Conservation (phyloP, 2,329 filamentous ascomycete species). For the Penicillium sp. region DNA sequence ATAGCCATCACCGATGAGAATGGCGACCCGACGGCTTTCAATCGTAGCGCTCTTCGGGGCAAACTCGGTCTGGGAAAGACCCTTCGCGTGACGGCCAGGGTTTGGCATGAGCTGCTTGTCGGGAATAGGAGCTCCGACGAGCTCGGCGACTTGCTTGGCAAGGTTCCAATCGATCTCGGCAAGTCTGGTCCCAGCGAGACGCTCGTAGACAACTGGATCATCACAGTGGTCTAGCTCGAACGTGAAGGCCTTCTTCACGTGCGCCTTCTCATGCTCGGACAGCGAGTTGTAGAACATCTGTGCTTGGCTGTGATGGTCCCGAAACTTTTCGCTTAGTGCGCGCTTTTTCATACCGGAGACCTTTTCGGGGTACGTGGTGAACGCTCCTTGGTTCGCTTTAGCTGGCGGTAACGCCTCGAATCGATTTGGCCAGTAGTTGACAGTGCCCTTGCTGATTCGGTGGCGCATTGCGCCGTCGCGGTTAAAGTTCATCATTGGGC, state of each 20-base stretch:
- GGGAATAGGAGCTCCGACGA: conserved; percentile 66
- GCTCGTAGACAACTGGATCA: conserved; percentile 70
- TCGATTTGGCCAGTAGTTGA: conserved; percentile 79
- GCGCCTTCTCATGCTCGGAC: conserved; percentile 35
- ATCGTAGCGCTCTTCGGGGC: conserved; percentile 64
- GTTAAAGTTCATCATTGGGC: conserved; percentile 72
- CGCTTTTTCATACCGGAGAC: conserved; percentile 68
- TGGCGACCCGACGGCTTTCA: conserved; percentile 66
- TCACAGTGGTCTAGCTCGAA: conserved; percentile 58
- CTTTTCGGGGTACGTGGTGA: conserved; percentile 65
- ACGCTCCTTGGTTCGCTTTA: conserved; percentile 60
- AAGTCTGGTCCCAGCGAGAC: conserved; percentile 65
- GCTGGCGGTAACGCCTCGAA: conserved; percentile 64
- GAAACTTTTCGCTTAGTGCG: conserved; percentile 43
- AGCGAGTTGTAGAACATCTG: conserved; percentile 40
- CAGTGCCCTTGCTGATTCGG: conserved; percentile 67
- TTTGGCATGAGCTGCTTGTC: conserved; percentile 56
- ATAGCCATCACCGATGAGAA: conserved; percentile 75
- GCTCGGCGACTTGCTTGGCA: conserved; percentile 65
- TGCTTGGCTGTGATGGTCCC: conserved; percentile 40
- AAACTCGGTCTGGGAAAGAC: conserved; percentile 65
- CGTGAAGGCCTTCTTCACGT: conserved; percentile 37
- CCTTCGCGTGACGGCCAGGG: conserved; percentile 63
- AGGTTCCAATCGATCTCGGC: conserved; percentile 68
- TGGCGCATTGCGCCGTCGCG: conserved; percentile 72